Conservation (phyloP, 164 flowering plant species). For the Umbilicus rupestris region DNA sequence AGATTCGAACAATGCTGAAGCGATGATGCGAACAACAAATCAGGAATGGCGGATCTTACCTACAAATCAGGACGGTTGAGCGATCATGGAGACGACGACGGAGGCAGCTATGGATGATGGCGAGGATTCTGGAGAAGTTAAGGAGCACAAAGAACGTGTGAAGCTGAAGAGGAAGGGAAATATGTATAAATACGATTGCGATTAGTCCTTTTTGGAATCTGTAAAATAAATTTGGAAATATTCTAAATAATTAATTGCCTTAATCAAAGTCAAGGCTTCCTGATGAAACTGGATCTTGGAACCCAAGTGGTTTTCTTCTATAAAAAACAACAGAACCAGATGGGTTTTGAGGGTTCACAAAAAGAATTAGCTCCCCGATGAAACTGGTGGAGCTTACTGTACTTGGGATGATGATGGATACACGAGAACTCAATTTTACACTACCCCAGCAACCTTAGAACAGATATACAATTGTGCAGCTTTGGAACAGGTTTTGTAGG, state of each 20-base stretch:
- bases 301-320: background rate
- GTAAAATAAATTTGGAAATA: no score
- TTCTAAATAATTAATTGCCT: no score
- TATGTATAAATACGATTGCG: no score
- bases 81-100: no score
- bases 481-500: background rate
- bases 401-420: background rate
- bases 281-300: no score
- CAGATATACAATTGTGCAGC: background rate
- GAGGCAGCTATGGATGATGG: no score
- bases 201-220: no score
- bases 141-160: no score
- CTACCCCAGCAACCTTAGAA: background rate
- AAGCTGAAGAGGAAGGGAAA: no score
- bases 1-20: background rate
- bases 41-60: background rate
- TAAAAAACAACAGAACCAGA: constrained; percentile 5
- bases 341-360: background rate
- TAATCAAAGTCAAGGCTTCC: no score
- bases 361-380: background rate
- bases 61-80: no score
- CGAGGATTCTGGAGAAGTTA: no score
- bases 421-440: background rate
- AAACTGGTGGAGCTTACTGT: background rate
- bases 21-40: background rate